These are phyloP conservation scores for Tetrahymena malaccensis DNA, from an alignment of 73 alveolate genomes.

Conservation along the genomic window DNA sequence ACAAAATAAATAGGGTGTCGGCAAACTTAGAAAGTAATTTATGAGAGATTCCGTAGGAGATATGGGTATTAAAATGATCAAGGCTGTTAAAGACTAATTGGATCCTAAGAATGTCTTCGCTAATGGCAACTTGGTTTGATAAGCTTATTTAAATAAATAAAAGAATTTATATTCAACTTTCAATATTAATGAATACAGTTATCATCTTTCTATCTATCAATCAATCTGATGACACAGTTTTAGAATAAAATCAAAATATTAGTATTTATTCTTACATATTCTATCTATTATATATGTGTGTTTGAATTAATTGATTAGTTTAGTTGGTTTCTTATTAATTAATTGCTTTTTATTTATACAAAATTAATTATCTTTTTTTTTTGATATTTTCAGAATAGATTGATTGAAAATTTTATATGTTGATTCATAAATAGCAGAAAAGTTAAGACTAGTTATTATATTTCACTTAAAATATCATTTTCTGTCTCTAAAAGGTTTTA, in stretches of 20 bases:
- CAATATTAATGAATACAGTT: neutral
- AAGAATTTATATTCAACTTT: neutral
- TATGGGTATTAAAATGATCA: slow-evolving; percentile 51
- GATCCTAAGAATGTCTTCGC: slow-evolving; percentile 79
- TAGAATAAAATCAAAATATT: neutral
- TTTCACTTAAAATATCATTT: neutral
- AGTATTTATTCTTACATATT: neutral
- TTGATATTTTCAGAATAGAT: neutral
- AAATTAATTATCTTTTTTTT: too few relatives aligned
- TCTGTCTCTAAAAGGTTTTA: neutral
- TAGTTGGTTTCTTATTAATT: neutral
- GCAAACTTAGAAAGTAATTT: slow-evolving; percentile 74
- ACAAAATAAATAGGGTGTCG: slow-evolving; percentile 39
- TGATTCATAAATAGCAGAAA: neutral
- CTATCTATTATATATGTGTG: neutral
- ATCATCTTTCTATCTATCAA: too few relatives aligned
- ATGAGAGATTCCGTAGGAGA: slow-evolving; percentile 51
- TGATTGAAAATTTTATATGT: too few relatives aligned
- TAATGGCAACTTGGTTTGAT: slow-evolving; percentile 42
- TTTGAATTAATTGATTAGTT: neutral
- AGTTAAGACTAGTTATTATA: neutral
- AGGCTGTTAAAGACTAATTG: slow-evolving; percentile 41
- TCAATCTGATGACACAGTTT: too few relatives aligned
- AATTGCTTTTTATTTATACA: too few relatives aligned
- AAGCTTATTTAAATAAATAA: neutral